Evolutionary conservation across 345 rosid genomes (phyloP), one percentile per base, ranked within the genome.

Genomic region (Microcos paniculata): DNA sequence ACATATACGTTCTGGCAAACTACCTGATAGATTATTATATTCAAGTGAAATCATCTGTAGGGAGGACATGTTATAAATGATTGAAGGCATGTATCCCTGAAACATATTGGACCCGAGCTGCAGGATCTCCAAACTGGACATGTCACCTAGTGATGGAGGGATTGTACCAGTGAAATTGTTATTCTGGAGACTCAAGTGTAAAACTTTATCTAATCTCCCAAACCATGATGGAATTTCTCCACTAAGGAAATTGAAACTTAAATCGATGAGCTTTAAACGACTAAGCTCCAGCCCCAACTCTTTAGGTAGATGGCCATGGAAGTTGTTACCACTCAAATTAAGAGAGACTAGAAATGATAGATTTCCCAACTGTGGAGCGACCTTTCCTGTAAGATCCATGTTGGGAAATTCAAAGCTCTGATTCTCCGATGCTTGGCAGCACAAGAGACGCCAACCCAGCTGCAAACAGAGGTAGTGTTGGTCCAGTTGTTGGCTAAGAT

Each of bases 211-310:
- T 1, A 65, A 65, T 14, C 21, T 64, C n/a, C 61, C 49, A 38
- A 80, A 38, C 62, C 72, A 64, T 14, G 65, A 6, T 0, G 83
- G 80, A 26, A 80, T 76, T 10, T 72, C 40, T 3, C 73, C 72
- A 2, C 23, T 10, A 3, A 80, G 12, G 11, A n/a, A 33, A 53
- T 71, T 71, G 63, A 0, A 71, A 30, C 74, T 53, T 3, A 71
- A 33, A 0, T 71, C 74, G 3, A 71, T 13, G 48, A 11, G 5
- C 4, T 53, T 42, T 46, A 81, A 30, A n/a, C 78, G 70, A 14
- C n/a, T 75, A 13, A 81, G 15, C 10, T 70, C n/a, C n/a, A n/a
- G 63, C 13, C 61, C 15, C 42, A 81, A 10, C 28, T 81, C 84
- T 9, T 8, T 13, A 1, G 78, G 84, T 0, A 80, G 8, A 52